phyloP scores from a whole-genome alignment of 768 basidiomycete genomes.

The Leccinellum luteum region DNA sequence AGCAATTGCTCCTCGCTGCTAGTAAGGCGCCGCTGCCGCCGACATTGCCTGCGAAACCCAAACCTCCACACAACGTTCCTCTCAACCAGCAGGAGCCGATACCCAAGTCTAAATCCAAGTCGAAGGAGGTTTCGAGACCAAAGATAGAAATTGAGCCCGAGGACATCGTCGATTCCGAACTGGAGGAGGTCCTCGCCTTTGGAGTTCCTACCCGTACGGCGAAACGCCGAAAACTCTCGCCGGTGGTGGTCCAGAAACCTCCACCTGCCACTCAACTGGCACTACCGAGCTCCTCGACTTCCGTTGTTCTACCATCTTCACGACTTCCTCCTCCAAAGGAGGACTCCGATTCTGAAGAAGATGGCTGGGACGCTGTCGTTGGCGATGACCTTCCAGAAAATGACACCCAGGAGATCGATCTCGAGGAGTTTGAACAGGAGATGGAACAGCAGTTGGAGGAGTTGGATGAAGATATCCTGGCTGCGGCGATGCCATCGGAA shows the following conservation, averaged over 20 bases:
- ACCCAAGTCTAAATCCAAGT: slow-evolving; percentile 27
- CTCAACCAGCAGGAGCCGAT: slow-evolving; percentile 22
- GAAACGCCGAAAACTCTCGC: slow-evolving; percentile 32
- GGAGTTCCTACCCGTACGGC: slow-evolving; percentile 27
- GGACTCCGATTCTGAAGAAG: slow-evolving; percentile 45
- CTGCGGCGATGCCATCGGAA: slow-evolving; percentile 39
- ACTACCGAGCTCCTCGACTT: slow-evolving; percentile 35
- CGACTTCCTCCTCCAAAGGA: slow-evolving; percentile 26
- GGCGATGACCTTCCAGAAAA: slow-evolving; percentile 24
- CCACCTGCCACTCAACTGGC: slow-evolving; percentile 31
- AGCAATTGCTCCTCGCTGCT: slow-evolving; percentile 30
- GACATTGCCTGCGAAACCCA: slow-evolving; percentile 34
- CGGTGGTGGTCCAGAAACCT: slow-evolving; percentile 18
- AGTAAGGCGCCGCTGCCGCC: slow-evolving; percentile 16
- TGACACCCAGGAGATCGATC: slow-evolving; percentile 34
- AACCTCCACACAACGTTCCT: slow-evolving; percentile 23
- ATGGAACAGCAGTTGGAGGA: slow-evolving; percentile 38
- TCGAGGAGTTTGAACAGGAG: slow-evolving; percentile 34
- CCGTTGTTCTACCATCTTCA: slow-evolving; percentile 31
- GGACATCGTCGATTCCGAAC: slow-evolving; percentile 27
- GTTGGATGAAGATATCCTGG: slow-evolving; percentile 51
- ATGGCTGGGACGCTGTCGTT: slow-evolving; percentile 52
- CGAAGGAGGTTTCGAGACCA: slow-evolving; percentile 21
- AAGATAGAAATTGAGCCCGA: slow-evolving; percentile 21
- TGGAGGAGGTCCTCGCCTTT: slow-evolving; percentile 49